Conservation (phyloP, 2,329 filamentous ascomycete species). For the Fusarium tuaranense region DNA sequence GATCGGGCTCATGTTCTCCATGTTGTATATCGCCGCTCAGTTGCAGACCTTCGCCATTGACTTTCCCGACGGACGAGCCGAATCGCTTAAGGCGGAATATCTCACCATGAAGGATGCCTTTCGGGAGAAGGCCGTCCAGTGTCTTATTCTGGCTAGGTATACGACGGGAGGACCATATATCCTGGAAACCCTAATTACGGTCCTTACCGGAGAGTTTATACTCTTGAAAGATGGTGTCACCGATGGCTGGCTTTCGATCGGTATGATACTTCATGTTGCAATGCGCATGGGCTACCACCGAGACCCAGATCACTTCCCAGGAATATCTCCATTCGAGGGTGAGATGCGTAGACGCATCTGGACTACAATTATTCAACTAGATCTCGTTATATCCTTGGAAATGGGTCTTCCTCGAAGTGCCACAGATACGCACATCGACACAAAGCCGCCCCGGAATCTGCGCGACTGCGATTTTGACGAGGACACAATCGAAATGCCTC, state of each 20-base stretch:
- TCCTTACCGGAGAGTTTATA: constrained; percentile 23
- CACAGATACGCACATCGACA: constrained; percentile 17
- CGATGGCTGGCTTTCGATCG: constrained; percentile 22
- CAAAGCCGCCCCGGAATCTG: constrained; percentile 17
- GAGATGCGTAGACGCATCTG: constrained; percentile 64
- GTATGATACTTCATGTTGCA: constrained; percentile 27
- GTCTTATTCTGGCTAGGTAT: constrained; percentile 22
- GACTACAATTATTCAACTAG: constrained; percentile 65
- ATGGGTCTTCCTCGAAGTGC: constrained; percentile 60
- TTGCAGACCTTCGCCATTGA: constrained; percentile 20
- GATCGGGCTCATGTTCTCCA: constrained; percentile 30
- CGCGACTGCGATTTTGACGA: constrained; percentile 25
- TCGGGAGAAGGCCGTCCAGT: constrained; percentile 27
- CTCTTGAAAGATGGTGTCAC: constrained; percentile 15
- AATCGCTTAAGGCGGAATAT: constrained; percentile 21
- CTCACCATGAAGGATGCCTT: constrained; percentile 25
- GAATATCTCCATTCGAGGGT: constrained; percentile 54
- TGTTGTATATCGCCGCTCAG: constrained; percentile 26
- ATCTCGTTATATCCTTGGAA: constrained; percentile 72
- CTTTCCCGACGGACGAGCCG: constrained; percentile 6
- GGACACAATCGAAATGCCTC: constrained; percentile 15
- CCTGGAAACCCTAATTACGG: constrained; percentile 24
- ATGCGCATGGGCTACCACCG: constrained; percentile 33
- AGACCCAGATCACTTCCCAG: constrained; percentile 24
- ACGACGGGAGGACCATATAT: constrained; percentile 24